phyloP scores from a whole-genome alignment of 768 basidiomycete species.

The Mycena epipterygia region DNA sequence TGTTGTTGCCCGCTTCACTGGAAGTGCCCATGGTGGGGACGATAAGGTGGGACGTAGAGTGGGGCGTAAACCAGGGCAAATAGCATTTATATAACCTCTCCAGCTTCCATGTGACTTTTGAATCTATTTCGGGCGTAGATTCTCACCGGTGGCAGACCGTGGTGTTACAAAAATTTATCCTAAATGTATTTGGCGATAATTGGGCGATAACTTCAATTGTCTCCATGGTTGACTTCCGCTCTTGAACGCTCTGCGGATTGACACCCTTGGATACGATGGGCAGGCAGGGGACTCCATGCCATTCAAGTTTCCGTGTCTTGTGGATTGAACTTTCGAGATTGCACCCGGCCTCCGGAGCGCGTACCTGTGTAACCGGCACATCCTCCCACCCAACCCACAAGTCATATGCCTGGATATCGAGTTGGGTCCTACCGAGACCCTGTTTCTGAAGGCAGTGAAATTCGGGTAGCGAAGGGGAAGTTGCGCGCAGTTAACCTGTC shows the following conservation, averaged over 20 bases:
- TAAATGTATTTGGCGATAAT: no score
- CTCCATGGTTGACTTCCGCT: neutral
- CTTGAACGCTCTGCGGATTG: neutral
- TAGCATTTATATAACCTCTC: no score
- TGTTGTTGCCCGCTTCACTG: no score
- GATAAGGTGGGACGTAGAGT: no score
- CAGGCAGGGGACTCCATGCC: neutral
- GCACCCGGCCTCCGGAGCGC: neutral
- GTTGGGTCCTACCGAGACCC: neutral
- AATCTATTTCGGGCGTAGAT: no score
- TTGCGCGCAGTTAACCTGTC: neutral
- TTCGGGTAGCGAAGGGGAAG: slow-evolving; percentile 3
- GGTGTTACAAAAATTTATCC: no score
- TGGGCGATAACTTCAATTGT: no score
- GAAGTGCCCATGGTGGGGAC: no score
- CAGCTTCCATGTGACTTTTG: no score
- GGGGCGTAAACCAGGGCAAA: no score
- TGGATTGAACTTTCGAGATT: neutral
- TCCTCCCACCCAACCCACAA: neutral
- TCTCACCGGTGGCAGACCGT: no score
- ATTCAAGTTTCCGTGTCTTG: neutral
- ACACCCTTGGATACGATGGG: no score
- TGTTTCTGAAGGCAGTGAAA: neutral
- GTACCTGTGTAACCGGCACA: neutral
- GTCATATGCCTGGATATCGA: neutral